phyloP scores from a whole-genome alignment of 2,329 filamentous ascomycete genomes.

The Phialophora verrucosa region DNA sequence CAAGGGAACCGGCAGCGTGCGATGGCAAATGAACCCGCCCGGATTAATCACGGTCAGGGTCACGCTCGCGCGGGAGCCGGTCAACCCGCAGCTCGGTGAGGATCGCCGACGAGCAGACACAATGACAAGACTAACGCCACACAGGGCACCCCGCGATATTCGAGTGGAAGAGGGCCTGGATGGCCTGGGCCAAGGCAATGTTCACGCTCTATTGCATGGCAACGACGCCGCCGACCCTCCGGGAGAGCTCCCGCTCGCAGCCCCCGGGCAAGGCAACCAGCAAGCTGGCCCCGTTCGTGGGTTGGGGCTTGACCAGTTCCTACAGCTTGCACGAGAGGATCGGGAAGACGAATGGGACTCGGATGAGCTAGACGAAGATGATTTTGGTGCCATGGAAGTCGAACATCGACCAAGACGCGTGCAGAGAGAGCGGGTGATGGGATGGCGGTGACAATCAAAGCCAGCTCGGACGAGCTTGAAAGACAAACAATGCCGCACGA shows the following conservation, averaged over 20 bases:
- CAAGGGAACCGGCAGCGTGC: constrained; percentile 27
- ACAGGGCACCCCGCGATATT: constrained; percentile 5
- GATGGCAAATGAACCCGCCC: constrained; percentile 26
- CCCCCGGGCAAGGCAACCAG: constrained; percentile 37
- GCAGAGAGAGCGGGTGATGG: constrained; percentile 8
- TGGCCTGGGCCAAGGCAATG: constrained; percentile 1
- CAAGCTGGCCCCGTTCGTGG: constrained; percentile 31
- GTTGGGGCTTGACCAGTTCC: constrained; percentile 56
- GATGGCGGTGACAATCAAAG: constrained; percentile 16
- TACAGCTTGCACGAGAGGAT: constrained; percentile 59
- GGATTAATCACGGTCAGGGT: constrained; percentile 6
- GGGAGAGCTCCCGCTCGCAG: constrained; percentile 27
- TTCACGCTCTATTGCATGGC: constrained; percentile 3
- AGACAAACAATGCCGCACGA: neutral
- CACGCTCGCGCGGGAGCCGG: constrained; percentile 15
- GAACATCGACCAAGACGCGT: constrained; percentile 8
- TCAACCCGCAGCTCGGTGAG: constrained; percentile 3
- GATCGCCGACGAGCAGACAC: neutral
- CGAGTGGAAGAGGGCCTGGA: constrained; percentile 6
- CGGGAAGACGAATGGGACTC: constrained; percentile 66
- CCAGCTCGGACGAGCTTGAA: neutral
- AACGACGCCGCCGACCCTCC: constrained; percentile 12
- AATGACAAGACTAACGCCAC: constrained; percentile 7
- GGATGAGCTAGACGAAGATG: constrained; percentile 58
- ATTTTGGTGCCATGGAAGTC: constrained; percentile 17